Evolutionary conservation across 2,329 filamentous ascomycete species (phyloP).

Genomic region (Lecanoromycetidae sp.): DNA sequence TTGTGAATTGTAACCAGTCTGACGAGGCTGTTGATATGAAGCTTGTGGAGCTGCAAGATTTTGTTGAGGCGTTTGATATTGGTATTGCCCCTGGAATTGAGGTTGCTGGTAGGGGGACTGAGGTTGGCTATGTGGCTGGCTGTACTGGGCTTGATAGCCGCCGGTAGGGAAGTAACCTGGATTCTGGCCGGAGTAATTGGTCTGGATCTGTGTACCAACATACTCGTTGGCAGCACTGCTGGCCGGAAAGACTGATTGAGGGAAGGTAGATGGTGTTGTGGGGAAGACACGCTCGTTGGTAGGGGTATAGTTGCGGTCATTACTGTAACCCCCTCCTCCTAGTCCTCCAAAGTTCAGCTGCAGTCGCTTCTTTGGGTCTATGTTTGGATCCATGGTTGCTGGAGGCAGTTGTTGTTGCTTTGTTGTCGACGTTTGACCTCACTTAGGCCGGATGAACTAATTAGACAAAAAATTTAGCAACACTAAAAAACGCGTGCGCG

Average conservation of each 20-base stretch:
- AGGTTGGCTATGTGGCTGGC: conserved; percentile 39
- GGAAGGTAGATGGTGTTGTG: conserved; percentile 90
- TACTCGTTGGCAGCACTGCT: conserved; percentile 41
- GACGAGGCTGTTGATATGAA: conserved; percentile 40
- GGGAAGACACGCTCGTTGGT: conserved; percentile 59
- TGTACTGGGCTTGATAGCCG: conserved; percentile 37
- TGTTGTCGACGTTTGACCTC: too few species aligned
- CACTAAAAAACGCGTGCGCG: too few species aligned
- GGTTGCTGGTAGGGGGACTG: conserved; percentile 42
- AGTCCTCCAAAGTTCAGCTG: conserved; percentile 50
- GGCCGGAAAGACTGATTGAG: conserved; percentile 61
- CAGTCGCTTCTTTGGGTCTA: conserved; percentile 47
- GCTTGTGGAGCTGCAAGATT: conserved; percentile 34
- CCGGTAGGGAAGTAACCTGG: conserved; percentile 50
- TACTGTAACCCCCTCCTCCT: conserved; percentile 40
- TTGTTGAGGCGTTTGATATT: conserved; percentile 39
- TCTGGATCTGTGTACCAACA: conserved; percentile 34
- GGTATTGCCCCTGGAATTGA: conserved; percentile 25
- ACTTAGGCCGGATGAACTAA: too few species aligned
- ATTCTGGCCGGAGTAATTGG: conserved; percentile 28
- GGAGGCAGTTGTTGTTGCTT: not conserved
- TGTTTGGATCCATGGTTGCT: conserved; percentile 18
- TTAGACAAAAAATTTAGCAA: too few species aligned
- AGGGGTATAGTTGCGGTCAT: conserved; percentile 50
- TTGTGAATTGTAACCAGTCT: conserved; percentile 46